These are phyloP conservation scores for Blastocrithidia nonstop DNA, from an alignment of 208 protist genomes.

Conservation along the genomic window DNA sequence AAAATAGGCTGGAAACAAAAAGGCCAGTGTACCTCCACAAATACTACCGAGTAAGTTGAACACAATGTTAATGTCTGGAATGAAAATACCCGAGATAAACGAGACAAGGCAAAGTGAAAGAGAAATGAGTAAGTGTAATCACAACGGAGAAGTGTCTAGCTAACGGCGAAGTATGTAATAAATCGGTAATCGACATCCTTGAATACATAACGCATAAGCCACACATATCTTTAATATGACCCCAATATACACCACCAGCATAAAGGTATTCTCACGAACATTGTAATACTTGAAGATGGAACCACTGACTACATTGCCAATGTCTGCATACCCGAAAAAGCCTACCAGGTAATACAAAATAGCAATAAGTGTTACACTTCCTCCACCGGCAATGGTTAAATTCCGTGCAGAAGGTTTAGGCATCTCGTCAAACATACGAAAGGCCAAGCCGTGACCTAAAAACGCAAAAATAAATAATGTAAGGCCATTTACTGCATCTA, in stretches of 20 bases:
- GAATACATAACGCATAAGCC: slow-evolving; percentile 22
- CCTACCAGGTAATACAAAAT: slow-evolving; percentile 37
- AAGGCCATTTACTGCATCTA: slow-evolving; percentile 19
- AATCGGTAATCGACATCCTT: slow-evolving; percentile 18
- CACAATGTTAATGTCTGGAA: slow-evolving; percentile 48
- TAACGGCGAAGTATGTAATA: slow-evolving; percentile 17
- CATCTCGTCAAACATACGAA: slow-evolving; percentile 14
- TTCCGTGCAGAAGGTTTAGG: slow-evolving; percentile 2
- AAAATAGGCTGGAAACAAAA: slow-evolving; percentile 44
- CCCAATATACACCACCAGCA: slow-evolving; percentile 29
- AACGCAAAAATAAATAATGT: slow-evolving; percentile 43
- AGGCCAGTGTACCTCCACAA: slow-evolving; percentile 33
- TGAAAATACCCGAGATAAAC: slow-evolving; percentile 33
- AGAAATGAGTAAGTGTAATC: slow-evolving; percentile 15
- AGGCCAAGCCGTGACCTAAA: slow-evolving; percentile 21
- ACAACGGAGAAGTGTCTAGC: slow-evolving; percentile 14
- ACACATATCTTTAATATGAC: slow-evolving; percentile 35
- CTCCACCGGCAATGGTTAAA: slow-evolving; percentile 5
- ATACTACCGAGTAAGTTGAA: slow-evolving; percentile 47
- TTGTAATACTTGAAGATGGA: slow-evolving; percentile 19
- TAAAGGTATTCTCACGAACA: slow-evolving; percentile 13
- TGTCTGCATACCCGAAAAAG: slow-evolving; percentile 49
- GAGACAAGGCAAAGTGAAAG: slow-evolving; percentile 9
- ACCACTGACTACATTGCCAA: slow-evolving; percentile 14
- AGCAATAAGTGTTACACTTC: slow-evolving; percentile 18